A percentile compares a stretch with the other conserved stretches of the same genome.
Evolutionary conservation across 441 rosid genomes (phyloP).

Genomic region (Codiaeum variegatum): DNA sequence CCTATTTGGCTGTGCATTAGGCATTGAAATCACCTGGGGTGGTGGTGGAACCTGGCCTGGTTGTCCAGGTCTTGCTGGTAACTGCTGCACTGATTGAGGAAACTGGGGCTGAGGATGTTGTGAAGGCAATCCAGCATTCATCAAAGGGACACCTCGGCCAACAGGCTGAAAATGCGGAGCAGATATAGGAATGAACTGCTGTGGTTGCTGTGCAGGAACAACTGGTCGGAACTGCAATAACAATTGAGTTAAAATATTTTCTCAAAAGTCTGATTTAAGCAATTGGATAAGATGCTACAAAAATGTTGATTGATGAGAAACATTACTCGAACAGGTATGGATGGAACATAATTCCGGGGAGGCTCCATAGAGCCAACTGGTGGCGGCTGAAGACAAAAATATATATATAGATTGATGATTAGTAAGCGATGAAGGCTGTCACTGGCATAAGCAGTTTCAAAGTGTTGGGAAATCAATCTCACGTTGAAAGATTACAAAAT

Average conservation of each 20-base stretch:
- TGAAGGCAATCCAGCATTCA: constrained; percentile 66
- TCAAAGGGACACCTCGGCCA: constrained; percentile 46
- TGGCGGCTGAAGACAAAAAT: constrained; percentile 61
- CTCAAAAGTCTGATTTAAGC: constrained; percentile 11
- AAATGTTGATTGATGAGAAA: constrained; percentile 21
- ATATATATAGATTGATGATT: too few relatives aligned
- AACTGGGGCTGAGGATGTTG: constrained; percentile 57
- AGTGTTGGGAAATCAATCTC: too few relatives aligned
- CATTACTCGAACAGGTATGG: constrained; percentile 69
- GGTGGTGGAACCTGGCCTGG: constrained; percentile 45
- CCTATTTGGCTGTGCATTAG: constrained; percentile 47
- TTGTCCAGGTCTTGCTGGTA: constrained; percentile 60
- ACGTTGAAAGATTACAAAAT: too few relatives aligned
- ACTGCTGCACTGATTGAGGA: constrained; percentile 56
- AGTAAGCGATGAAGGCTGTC: constrained; percentile 20
- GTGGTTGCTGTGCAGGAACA: constrained; percentile 55
- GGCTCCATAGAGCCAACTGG: constrained; percentile 54
- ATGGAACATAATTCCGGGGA: constrained; percentile 59
- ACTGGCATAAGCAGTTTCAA: constrained; percentile 14
- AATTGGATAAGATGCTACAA: constrained; percentile 2
- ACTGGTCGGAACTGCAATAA: constrained; percentile 55
- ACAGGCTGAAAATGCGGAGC: constrained; percentile 67
- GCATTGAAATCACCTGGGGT: constrained; percentile 45
- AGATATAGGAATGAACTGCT: constrained; percentile 54
- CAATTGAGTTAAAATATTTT: constrained; percentile 7